Percentiles rank a stretch among this genome's conserved stretches.
These are phyloP conservation scores for Leishmania gerbilli DNA, from an alignment of 208 protist species.

Conservation along the genomic window DNA sequence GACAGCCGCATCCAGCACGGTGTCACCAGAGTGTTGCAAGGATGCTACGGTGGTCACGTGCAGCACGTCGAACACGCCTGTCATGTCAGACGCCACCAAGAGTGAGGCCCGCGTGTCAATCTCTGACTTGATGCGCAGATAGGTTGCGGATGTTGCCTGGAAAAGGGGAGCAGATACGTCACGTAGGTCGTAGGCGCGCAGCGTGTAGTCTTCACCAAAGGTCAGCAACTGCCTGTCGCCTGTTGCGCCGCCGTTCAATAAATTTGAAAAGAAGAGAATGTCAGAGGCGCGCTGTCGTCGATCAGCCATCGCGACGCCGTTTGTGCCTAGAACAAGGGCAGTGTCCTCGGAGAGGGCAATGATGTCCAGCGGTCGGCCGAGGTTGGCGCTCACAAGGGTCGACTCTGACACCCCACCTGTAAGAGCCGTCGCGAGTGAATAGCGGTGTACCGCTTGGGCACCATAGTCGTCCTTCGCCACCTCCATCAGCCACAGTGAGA, in stretches of 20 bases:
- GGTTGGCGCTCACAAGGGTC: background rate
- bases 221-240: conserved; percentile 15
- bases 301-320: conserved; percentile 15
- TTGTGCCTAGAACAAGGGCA: conserved; percentile 18
- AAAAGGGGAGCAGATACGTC: conserved; percentile 10
- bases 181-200: conserved; percentile 30
- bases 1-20: conserved; percentile 43
- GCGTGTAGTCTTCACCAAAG: conserved; percentile 25
- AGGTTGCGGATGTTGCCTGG: conserved; percentile 11
- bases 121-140: conserved; percentile 21
- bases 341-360: conserved; percentile 18
- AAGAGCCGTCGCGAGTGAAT: conserved; percentile 7
- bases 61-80: conserved; percentile 37
- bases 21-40: conserved; percentile 36
- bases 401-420: conserved; percentile 1
- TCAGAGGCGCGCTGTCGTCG: conserved; percentile 2
- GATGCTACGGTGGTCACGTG: conserved; percentile 28
- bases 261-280: background rate
- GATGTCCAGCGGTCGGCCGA: conserved; percentile 18
- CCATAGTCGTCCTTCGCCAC: background rate
- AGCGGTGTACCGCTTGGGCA: conserved; percentile 3
- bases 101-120: conserved; percentile 20
- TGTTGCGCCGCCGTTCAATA: conserved; percentile 16
- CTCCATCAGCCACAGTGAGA: conserved; percentile 18
- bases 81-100: conserved; percentile 34